These are phyloP conservation scores for Talaromyces sp. DNA, from an alignment of 2,329 filamentous ascomycete genomes.

Conservation along the genomic window DNA sequence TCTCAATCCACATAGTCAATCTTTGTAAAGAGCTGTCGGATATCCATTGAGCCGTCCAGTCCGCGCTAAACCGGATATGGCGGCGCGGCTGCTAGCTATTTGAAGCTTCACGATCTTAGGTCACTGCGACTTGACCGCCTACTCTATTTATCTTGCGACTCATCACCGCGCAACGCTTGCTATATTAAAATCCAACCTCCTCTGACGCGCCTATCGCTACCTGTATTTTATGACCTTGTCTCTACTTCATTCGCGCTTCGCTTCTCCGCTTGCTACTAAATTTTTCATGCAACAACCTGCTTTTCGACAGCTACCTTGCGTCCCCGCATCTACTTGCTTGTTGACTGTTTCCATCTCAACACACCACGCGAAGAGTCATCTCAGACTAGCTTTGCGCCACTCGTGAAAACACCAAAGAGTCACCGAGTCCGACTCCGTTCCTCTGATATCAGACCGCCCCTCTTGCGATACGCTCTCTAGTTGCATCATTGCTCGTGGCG, in stretches of 20 bases:
- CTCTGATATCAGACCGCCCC: background rate
- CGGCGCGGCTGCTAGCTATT: background rate
- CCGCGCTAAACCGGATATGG: constrained; percentile 8
- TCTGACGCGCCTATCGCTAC: background rate
- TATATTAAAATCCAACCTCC: background rate
- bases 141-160: constrained; percentile 6
- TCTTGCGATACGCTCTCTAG: background rate
- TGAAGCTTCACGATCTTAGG: constrained; percentile 7
- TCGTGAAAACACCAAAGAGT: background rate
- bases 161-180: constrained; percentile 7
- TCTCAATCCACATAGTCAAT: background rate
- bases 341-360: constrained; percentile 2
- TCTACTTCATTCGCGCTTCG: background rate
- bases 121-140: constrained; percentile 1
- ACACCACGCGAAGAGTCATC: constrained; percentile 2
- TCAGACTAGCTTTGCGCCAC: background rate
- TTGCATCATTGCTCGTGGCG: constrained; percentile 9
- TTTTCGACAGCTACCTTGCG: constrained; percentile 5
- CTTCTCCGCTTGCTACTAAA: background rate
- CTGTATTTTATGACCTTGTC: background rate
- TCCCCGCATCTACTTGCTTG: constrained; percentile 14
- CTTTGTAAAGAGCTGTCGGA: background rate
- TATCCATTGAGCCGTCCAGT: background rate
- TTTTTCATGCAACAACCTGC: background rate
- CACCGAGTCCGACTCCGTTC: too few species aligned